Base-by-base conservation (phyloP, 257 asterid genomes). In the Primulina tabacum region DNA sequence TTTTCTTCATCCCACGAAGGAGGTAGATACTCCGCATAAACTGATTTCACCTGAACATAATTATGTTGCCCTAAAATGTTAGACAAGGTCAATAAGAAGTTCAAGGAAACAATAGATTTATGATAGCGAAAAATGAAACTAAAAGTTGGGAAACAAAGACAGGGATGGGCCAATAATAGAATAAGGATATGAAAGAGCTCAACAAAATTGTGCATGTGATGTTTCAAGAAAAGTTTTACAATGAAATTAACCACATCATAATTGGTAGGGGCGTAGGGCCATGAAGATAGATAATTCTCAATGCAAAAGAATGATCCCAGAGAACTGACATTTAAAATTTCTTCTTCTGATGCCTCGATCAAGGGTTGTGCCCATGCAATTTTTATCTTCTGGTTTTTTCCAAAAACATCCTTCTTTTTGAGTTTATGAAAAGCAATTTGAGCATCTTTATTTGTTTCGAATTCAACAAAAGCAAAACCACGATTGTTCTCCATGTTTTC, bases 281-380 rank as follows among this genome's bases (percentile, higher is more conserved):
- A 2, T 21, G 32, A 64, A 64, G 20, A 57, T 26, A 68, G 30
- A 66, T 26, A 16, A 75, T 69, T 75, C 64, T 34, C 37, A 68
- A 64, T 40, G n/a, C 37, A 60, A 70, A 74, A 73, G 55, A 14
- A 33, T 56, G 30, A 67, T 59, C 59, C 71, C 50, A 66, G 56
- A 66, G 72, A 70, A 82, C 84, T 74, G 62, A 86, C 97, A 89
- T 84, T 89, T 61, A 69, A 84, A 72, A 79, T 50, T 75, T 88
- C 91, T 74, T 86, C 92, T 80, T 88, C 87, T 35, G 43, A 35
- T 33, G 88, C 91, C 85, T 80, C 86, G 47, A 64, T 69, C 72
- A 81, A 76, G 38, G 95, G 92, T 40, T 86, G 79, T n/a, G 97
- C 97, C 97, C 97, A 90, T 63, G 74, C 84, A 71, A 88, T 88